Evolutionary conservation across 768 basidiomycete genomes (phyloP).

Genomic region (Lactarius akahatsu): DNA sequence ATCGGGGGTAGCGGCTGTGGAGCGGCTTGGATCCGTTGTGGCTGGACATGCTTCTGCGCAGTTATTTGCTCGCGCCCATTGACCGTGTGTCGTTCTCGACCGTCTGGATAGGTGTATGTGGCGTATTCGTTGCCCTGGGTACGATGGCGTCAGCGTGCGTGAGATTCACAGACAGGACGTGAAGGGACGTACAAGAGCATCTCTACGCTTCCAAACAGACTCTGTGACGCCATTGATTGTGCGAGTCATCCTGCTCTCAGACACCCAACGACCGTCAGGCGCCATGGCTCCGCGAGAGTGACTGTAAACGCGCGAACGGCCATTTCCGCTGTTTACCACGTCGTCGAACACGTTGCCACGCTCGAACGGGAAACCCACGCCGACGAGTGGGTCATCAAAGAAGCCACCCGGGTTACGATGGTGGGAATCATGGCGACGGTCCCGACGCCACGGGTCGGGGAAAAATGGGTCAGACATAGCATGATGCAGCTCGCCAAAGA

Average conservation of each 20-base stretch:
- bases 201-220: conserved; percentile 51
- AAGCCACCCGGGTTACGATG: conserved; percentile 11
- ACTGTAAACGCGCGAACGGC: conserved; percentile 30
- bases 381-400: conserved; percentile 22
- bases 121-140: conserved; percentile 73
- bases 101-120: conserved; percentile 63
- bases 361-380: conserved; percentile 18
- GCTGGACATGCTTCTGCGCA: conserved; percentile 6
- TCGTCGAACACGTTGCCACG: conserved; percentile 25
- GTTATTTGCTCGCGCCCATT: conserved; percentile 57
- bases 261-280: conserved; percentile 45
- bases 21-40: conserved; percentile 7
- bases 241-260: conserved; percentile 56
- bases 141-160: conserved; percentile 24
- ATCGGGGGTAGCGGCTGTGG: conserved; percentile 21
- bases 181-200: conserved; percentile 52
- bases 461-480: conserved; percentile 40
- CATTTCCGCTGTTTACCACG: conserved; percentile 18
- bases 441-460: conserved; percentile 26
- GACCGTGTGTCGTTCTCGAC: conserved; percentile 60
- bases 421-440: conserved; percentile 5
- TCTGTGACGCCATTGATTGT: conserved; percentile 69
- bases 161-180: conserved; percentile 7
- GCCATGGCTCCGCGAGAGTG: conserved; percentile 33
- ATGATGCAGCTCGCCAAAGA: conserved; percentile 48